Percentiles rank a stretch among this genome's conserved stretches.
Conservation (phyloP, 805 yeast species). For the Kodamaea restingae region DNA sequence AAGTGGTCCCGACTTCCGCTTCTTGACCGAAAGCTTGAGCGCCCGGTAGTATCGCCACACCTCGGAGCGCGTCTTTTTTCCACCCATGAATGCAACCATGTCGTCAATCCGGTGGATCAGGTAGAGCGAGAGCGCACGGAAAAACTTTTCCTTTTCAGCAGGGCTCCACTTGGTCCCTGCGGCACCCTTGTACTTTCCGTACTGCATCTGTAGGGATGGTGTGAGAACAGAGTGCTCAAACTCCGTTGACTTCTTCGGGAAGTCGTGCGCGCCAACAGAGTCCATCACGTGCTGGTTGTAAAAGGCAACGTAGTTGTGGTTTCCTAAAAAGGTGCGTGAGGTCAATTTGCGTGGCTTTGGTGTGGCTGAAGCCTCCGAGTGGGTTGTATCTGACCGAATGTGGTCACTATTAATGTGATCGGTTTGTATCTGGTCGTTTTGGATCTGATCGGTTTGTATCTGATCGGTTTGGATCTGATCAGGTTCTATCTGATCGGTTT, state of each 20-base stretch:
- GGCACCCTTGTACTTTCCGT: conserved; percentile 3
- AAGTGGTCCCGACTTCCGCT: no score
- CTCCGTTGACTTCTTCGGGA: not conserved
- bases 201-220: conserved; percentile 14
- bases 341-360: not conserved
- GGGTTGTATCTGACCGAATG: no score
- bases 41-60: conserved; percentile 43
- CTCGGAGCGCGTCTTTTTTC: conserved; percentile 39
- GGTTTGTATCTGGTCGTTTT: no score
- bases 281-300: conserved; percentile 27
- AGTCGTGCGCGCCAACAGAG: conserved; percentile 13
- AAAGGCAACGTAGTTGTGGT: conserved; percentile 23
- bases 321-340: conserved; percentile 22
- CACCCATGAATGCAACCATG: conserved; percentile 34
- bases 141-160: conserved; percentile 50
- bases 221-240: conserved; percentile 13
- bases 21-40: conserved; percentile 18
- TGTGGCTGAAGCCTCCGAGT: not conserved
- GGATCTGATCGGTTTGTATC: no score
- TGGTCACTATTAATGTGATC: no score
- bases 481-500: no score
- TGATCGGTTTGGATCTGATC: no score
- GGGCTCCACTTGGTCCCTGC: conserved; percentile 44
- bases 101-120: conserved; percentile 45
- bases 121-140: conserved; percentile 44